Evolutionary conservation across 306 rosid genomes (phyloP).

Genomic region (Fagus crenata): DNA sequence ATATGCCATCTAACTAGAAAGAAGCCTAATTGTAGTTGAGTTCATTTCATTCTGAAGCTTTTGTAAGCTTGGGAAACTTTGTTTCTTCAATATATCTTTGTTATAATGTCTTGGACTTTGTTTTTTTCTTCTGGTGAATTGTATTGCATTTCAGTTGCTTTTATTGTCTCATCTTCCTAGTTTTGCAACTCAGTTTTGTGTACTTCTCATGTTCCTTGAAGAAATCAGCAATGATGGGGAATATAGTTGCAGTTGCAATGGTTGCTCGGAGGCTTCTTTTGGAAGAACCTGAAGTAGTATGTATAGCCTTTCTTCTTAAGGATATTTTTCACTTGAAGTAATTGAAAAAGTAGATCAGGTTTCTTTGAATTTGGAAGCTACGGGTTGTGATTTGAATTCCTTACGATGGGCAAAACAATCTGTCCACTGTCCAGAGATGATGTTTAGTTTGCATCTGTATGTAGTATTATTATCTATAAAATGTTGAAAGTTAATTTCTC

Average conservation of each 20-base stretch:
- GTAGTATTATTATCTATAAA: background rate
- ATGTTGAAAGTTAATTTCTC: constrained; percentile 21
- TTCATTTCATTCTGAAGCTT: background rate
- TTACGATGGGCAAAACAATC: background rate
- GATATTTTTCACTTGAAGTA: constrained; percentile 29
- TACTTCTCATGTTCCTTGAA: constrained; percentile 38
- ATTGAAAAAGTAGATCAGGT: constrained; percentile 12
- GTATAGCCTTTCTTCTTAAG: constrained; percentile 33
- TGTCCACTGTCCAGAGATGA: background rate
- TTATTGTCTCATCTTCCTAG: constrained; percentile 18
- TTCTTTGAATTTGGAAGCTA: constrained; percentile 2
- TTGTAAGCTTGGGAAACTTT: constrained; percentile 22
- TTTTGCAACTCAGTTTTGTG: constrained; percentile 25
- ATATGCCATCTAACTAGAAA: background rate
- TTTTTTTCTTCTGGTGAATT: constrained; percentile 5
- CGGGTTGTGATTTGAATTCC: background rate
- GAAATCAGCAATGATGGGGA: constrained; percentile 77
- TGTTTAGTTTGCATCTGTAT: background rate
- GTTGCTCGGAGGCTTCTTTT: constrained; percentile 87
- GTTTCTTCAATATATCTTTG: background rate
- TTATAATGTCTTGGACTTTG: constrained; percentile 12
- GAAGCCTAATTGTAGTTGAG: background rate
- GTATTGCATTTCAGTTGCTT: constrained; percentile 19
- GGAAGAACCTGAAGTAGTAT: constrained; percentile 82
- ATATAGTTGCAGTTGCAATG: constrained; percentile 85